These are phyloP conservation scores for Quillaja saponaria DNA, from an alignment of 306 rosid species.

Conservation along the genomic window DNA sequence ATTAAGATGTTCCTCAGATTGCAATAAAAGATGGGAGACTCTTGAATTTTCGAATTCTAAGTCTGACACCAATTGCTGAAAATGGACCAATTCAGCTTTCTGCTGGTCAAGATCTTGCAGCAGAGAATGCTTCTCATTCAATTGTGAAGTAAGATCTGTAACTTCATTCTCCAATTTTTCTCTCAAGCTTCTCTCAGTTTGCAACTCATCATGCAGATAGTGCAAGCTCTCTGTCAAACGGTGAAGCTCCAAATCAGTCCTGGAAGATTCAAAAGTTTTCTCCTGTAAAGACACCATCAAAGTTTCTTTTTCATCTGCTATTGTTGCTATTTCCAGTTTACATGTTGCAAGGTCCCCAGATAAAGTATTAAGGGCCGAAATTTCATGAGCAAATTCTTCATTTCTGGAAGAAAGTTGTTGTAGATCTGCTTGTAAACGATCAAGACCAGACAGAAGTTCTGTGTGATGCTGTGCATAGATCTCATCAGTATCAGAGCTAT, in stretches of 20 bases:
- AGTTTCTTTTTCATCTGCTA: constrained; percentile 60
- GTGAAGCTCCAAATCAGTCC: constrained; percentile 54
- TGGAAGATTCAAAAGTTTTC: constrained; percentile 58
- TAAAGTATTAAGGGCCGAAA: constrained; percentile 44
- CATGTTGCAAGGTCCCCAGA: constrained; percentile 56
- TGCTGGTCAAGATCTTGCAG: constrained; percentile 57
- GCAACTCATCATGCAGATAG: constrained; percentile 52
- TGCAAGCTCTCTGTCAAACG: constrained; percentile 46
- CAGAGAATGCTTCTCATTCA: constrained; percentile 58
- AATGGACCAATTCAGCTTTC: constrained; percentile 45
- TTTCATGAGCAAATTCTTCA: constrained; percentile 63
- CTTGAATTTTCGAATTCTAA: constrained; percentile 49
- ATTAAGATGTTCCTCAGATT: constrained; percentile 37
- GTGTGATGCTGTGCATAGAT: constrained; percentile 52
- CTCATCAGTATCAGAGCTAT: constrained; percentile 64
- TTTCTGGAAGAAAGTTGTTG: constrained; percentile 65
- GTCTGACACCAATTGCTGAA: constrained; percentile 38
- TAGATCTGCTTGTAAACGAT: constrained; percentile 67
- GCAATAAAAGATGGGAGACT: constrained; percentile 31
- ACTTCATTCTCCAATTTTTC: constrained; percentile 55
- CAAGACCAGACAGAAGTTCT: constrained; percentile 57
- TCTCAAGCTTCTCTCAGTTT: constrained; percentile 49
- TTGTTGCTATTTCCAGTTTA: constrained; percentile 48
- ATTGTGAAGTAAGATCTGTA: constrained; percentile 56
- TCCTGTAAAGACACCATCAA: constrained; percentile 51